Conservation (phyloP, 768 basidiomycete genomes). For the Suillus discolor region DNA sequence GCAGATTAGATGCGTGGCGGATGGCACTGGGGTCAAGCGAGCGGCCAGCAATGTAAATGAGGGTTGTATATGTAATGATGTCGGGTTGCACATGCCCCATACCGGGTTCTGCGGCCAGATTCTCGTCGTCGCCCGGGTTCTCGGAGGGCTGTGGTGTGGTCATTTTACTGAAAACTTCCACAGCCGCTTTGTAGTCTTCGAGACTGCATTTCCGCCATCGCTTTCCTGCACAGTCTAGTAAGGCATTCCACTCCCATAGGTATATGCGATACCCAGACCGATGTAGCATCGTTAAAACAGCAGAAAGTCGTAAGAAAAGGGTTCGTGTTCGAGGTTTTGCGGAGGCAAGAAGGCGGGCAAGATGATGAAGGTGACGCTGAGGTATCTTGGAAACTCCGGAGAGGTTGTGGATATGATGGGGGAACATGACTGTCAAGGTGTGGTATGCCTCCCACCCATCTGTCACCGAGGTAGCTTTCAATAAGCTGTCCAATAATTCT, state of each 20-base stretch:
- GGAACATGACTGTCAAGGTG: slow-evolving; percentile 26
- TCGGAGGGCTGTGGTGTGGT: slow-evolving; percentile 31
- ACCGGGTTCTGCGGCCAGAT: slow-evolving; percentile 9
- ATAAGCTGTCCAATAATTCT: slow-evolving; percentile 35
- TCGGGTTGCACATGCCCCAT: slow-evolving; percentile 45
- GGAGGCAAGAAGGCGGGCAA: slow-evolving; percentile 60
- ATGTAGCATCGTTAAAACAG: slow-evolving; percentile 62
- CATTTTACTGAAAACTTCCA: slow-evolving; percentile 66
- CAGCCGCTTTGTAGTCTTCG: slow-evolving; percentile 60
- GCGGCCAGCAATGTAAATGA: slow-evolving; percentile 64
- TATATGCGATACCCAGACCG: slow-evolving; percentile 55
- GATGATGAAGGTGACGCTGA: slow-evolving; percentile 54
- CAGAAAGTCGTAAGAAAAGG: slow-evolving; percentile 66
- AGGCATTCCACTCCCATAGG: slow-evolving; percentile 75
- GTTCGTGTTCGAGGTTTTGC: slow-evolving; percentile 58
- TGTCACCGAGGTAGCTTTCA: slow-evolving; percentile 31
- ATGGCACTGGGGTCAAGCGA: slow-evolving; percentile 47
- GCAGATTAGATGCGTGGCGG: slow-evolving; percentile 52
- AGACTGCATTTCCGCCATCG: slow-evolving; percentile 61
- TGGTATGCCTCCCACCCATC: slow-evolving; percentile 50
- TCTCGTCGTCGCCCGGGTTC: slow-evolving; percentile 40
- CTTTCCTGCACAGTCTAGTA: slow-evolving; percentile 67
- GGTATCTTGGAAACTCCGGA: slow-evolving; percentile 26
- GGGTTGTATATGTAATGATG: slow-evolving; percentile 67
- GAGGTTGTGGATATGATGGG: slow-evolving; percentile 13